These are phyloP conservation scores for Daedaleopsis nitida DNA, from an alignment of 768 basidiomycete species.

Conservation along the genomic window DNA sequence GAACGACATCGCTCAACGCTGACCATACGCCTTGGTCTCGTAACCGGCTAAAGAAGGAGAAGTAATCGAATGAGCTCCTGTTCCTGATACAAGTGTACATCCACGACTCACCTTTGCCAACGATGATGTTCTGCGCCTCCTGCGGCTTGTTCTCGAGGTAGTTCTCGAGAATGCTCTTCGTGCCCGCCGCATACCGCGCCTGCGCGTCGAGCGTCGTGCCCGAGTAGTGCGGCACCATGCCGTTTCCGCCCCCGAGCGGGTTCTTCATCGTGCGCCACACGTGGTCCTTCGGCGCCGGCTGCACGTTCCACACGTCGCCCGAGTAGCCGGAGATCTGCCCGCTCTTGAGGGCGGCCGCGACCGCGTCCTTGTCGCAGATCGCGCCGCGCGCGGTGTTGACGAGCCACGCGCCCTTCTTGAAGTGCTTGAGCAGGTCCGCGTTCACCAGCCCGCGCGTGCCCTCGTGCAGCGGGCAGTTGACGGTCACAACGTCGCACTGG, in stretches of 20 bases:
- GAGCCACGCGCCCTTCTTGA: slow-evolving; percentile 92
- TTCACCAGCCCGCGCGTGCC: slow-evolving; percentile 80
- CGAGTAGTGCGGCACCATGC: slow-evolving; percentile 87
- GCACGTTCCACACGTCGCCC: slow-evolving; percentile 82
- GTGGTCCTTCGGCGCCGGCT: slow-evolving; percentile 87
- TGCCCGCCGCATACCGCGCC: slow-evolving; percentile 78
- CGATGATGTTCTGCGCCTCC: slow-evolving; percentile 80
- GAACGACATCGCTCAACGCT: slow-evolving; percentile 17
- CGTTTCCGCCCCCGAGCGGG: slow-evolving; percentile 82
- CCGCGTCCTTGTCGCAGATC: slow-evolving; percentile 83
- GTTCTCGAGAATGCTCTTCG: slow-evolving; percentile 70
- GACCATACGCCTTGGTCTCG: slow-evolving; percentile 45
- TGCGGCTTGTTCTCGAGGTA: slow-evolving; percentile 67
- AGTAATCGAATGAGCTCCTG: no score
- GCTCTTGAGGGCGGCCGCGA: slow-evolving; percentile 72
- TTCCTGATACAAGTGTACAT: background rate
- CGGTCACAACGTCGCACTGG: slow-evolving; percentile 76
- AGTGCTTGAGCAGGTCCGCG: slow-evolving; percentile 78
- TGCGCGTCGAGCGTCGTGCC: slow-evolving; percentile 92
- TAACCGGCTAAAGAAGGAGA: slow-evolving; percentile 23
- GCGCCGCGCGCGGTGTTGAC: slow-evolving; percentile 94
- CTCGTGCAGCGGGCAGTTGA: slow-evolving; percentile 89
- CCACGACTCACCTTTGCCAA: slow-evolving; percentile 56
- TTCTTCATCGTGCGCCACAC: slow-evolving; percentile 85
- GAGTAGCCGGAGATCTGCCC: slow-evolving; percentile 67